Evolutionary conservation across 257 asterid species (phyloP).

Genomic region (Solanum bulbocastanum): DNA sequence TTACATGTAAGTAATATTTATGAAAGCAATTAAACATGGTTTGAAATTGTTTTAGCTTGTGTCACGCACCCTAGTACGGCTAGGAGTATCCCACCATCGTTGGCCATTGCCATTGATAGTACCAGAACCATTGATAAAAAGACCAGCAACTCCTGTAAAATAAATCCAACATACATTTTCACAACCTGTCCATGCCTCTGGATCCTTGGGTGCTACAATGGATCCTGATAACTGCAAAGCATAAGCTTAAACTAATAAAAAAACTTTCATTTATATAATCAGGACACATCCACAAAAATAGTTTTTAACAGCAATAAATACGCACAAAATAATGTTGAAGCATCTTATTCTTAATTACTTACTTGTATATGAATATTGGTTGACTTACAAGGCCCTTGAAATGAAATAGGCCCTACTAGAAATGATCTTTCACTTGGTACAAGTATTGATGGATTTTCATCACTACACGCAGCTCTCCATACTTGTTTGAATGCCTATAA

Average conservation of each 20-base stretch:
- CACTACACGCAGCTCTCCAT: slow-evolving; percentile 4
- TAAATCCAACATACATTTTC: slow-evolving; percentile 4
- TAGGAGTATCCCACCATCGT: slow-evolving; percentile 1
- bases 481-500: slow-evolving; percentile 5
- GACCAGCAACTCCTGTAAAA: slow-evolving; percentile 1
- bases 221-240: slow-evolving; percentile 3
- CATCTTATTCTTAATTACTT: background rate
- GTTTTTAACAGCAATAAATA: too few relatives aligned
- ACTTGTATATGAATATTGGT: background rate
- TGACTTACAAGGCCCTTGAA: slow-evolving; percentile 10
- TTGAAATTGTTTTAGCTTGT: background rate
- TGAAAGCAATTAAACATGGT: background rate
- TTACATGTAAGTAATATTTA: background rate
- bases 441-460: background rate
- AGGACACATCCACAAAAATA: background rate
- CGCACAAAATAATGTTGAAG: background rate
- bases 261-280: background rate
- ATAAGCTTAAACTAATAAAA: background rate
- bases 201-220: background rate
- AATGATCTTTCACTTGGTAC: slow-evolving; percentile 5
- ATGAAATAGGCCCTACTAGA: background rate
- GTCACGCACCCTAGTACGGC: background rate
- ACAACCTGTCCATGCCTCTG: slow-evolving; percentile 4
- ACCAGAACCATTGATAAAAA: slow-evolving; percentile 5
- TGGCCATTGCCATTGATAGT: slow-evolving; percentile 6